Conservation (phyloP, 441 rosid genomes). For the Erodium moschatum region DNA sequence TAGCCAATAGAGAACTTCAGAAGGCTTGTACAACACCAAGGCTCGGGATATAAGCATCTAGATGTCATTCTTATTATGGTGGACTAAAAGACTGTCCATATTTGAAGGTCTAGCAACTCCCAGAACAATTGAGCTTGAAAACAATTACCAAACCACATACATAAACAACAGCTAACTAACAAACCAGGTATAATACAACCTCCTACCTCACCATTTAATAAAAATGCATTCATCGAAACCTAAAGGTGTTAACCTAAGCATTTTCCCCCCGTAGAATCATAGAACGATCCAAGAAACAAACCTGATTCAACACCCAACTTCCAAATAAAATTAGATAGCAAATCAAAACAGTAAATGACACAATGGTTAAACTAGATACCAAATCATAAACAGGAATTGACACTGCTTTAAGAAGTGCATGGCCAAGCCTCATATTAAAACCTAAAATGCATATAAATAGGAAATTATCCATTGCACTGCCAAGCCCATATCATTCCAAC, state of each 20-base stretch:
- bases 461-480: not conserved
- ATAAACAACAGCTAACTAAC: not conserved
- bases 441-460: not conserved
- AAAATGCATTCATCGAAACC: not conserved
- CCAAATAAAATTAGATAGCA: not conserved
- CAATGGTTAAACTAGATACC: not conserved
- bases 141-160: not conserved
- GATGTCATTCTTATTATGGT: not conserved
- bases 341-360: not conserved
- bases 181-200: not conserved
- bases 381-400: not conserved
- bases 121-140: not conserved
- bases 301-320: not conserved
- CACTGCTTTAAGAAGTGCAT: not conserved
- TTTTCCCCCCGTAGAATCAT: not conserved
- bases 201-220: not conserved
- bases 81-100: not conserved
- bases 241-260: not conserved
- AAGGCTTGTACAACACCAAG: not conserved
- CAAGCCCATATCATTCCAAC: not conserved
- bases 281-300: too few species aligned
- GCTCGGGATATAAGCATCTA: not conserved
- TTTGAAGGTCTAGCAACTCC: not conserved
- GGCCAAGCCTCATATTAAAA: not conserved
- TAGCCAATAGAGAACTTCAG: not conserved